phyloP scores from a whole-genome alignment of 2,329 filamentous ascomycete genomes.

The Cadophora sp. region DNA sequence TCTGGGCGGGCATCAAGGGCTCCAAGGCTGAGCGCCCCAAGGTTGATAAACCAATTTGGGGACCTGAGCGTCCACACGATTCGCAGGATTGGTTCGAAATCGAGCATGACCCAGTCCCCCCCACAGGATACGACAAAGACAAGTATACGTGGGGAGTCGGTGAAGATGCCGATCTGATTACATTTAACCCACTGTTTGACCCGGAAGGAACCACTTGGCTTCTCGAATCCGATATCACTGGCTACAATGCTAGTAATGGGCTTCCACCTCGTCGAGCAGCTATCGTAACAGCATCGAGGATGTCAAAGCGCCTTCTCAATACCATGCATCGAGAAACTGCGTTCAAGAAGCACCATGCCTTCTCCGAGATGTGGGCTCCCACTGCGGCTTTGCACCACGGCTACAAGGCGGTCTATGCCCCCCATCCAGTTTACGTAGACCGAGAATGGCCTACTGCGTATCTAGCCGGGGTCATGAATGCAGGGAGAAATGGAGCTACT shows the following conservation, averaged over 20 bases:
- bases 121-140: conserved; percentile 77
- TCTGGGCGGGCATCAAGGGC: conserved; percentile 63
- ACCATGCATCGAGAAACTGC: conserved; percentile 93
- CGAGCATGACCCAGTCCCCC: conserved; percentile 76
- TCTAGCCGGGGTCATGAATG: conserved; percentile 81
- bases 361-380: conserved; percentile 95
- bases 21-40: conserved; percentile 44
- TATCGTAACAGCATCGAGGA: conserved; percentile 87
- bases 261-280: conserved; percentile 78
- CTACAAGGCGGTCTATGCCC: conserved; percentile 88
- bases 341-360: conserved; percentile 85
- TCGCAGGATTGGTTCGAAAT: conserved; percentile 74
- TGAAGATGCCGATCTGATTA: conserved; percentile 91
- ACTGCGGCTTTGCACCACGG: conserved; percentile 90
- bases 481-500: conserved; percentile 74
- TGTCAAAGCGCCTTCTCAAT: conserved; percentile 79
- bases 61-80: conserved; percentile 74
- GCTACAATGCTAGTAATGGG: conserved; percentile 72
- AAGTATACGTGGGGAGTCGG: conserved; percentile 85
- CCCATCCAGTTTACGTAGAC: conserved; percentile 88
- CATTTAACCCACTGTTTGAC: conserved; percentile 91
- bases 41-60: conserved; percentile 78
- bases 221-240: conserved; percentile 82
- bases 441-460: conserved; percentile 84
- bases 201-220: conserved; percentile 87